Conservation (phyloP, 805 yeast species). For the Kregervanrija pseudodelftensis region DNA sequence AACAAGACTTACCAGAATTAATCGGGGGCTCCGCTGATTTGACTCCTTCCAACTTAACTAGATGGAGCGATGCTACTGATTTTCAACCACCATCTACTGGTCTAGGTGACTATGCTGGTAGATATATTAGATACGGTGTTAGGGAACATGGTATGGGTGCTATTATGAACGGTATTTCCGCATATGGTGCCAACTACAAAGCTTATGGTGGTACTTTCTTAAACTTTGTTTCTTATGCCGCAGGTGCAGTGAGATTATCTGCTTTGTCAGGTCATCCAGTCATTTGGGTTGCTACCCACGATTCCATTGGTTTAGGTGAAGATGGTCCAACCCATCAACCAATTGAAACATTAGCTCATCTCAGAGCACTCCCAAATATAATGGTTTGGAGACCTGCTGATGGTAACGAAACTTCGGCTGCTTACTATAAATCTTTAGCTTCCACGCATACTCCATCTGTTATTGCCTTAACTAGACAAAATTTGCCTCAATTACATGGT, state of each 20-base stretch:
- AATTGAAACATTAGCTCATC: slow-evolving; percentile 80
- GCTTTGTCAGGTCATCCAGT: slow-evolving; percentile 80
- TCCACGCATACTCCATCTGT: slow-evolving; percentile 62
- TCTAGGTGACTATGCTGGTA: slow-evolving; percentile 82
- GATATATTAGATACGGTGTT: slow-evolving; percentile 96
- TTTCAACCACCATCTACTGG: slow-evolving; percentile 84
- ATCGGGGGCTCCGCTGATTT: slow-evolving; percentile 98
- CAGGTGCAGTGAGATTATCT: slow-evolving; percentile 82
- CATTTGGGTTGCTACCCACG: slow-evolving; percentile 85
- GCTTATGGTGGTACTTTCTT: slow-evolving; percentile 97
- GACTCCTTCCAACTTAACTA: slow-evolving; percentile 93
- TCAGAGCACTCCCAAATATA: slow-evolving; percentile 77
- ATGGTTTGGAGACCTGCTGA: slow-evolving; percentile 92
- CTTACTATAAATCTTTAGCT: slow-evolving; percentile 60
- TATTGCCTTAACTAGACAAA: slow-evolving; percentile 78
- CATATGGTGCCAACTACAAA: slow-evolving; percentile 78
- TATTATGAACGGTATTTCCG: slow-evolving; percentile 93
- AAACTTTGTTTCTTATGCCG: slow-evolving; percentile 80
- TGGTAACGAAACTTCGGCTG: slow-evolving; percentile 84
- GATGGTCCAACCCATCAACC: slow-evolving; percentile 95
- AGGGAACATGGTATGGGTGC: slow-evolving; percentile 99
- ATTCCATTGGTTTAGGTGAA: slow-evolving; percentile 86
- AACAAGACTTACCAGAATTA: slow-evolving; percentile 70
- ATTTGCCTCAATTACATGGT: slow-evolving; percentile 89
- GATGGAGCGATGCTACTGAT: slow-evolving; percentile 76